Percentiles rank a stretch among this genome's conserved stretches.
Conservation (phyloP, 2,329 filamentous ascomycete genomes). For the Fusarium luffae region DNA sequence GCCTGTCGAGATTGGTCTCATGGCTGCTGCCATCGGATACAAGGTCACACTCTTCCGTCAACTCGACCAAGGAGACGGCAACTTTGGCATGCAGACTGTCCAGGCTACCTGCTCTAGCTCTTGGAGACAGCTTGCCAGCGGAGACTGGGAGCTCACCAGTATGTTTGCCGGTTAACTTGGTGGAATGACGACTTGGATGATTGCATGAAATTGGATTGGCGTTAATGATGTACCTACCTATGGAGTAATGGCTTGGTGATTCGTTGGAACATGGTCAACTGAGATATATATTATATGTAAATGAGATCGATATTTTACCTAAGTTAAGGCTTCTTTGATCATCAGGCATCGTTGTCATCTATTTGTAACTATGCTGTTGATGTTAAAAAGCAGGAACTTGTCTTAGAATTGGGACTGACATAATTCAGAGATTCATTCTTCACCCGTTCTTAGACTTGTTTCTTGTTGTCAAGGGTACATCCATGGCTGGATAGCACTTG, state of each 20-base stretch:
- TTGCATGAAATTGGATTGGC: slow-evolving; percentile 25
- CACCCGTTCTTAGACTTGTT: background rate
- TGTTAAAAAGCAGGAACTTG: background rate
- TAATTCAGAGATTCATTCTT: background rate
- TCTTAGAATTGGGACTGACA: background rate
- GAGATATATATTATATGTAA: slow-evolving; percentile 13
- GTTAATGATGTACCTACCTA: slow-evolving; percentile 17
- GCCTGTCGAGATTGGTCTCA: slow-evolving; percentile 44
- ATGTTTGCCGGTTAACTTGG: slow-evolving; percentile 42
- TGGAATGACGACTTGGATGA: slow-evolving; percentile 6
- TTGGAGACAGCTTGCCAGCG: slow-evolving; percentile 45
- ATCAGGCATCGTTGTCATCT: background rate
- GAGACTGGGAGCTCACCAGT: slow-evolving; percentile 46
- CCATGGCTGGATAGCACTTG: background rate
- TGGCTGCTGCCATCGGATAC: slow-evolving; percentile 45
- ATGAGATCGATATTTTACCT: background rate
- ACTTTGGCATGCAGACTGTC: slow-evolving; percentile 40
- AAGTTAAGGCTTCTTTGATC: background rate
- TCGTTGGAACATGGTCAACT: slow-evolving; percentile 7
- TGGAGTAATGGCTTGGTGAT: slow-evolving; percentile 33
- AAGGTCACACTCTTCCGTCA: slow-evolving; percentile 44
- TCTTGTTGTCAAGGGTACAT: background rate
- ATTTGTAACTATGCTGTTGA: background rate
- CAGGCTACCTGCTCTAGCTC: slow-evolving; percentile 45
- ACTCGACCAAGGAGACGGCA: slow-evolving; percentile 37